These are phyloP conservation scores for Alternaria tenuissima DNA, from an alignment of 2,329 filamentous ascomycete species.

Conservation along the genomic window DNA sequence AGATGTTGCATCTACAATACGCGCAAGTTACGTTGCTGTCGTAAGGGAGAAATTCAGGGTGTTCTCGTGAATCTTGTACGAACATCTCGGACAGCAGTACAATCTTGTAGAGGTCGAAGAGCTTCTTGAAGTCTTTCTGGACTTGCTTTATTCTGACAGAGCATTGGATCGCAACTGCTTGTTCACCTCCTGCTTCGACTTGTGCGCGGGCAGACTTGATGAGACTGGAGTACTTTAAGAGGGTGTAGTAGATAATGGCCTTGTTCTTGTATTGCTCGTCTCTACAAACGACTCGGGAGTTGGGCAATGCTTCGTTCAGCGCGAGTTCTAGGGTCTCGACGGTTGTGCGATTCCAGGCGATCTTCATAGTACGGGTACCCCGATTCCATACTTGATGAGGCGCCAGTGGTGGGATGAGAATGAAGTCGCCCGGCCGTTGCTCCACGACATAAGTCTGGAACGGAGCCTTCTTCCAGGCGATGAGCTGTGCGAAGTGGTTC, in stretches of 20 bases:
- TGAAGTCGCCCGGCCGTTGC: conserved; percentile 88
- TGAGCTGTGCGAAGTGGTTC: conserved; percentile 93
- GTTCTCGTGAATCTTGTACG: conserved; percentile 70
- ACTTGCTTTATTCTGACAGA: conserved; percentile 70
- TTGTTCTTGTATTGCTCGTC: conserved; percentile 99
- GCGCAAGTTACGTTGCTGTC: conserved; percentile 95
- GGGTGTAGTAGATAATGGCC: conserved; percentile 87
- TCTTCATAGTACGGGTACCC: conserved; percentile 94
- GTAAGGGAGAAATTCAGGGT: conserved; percentile 79
- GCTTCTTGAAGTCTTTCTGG: conserved; percentile 80
- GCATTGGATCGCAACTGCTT: conserved; percentile 50
- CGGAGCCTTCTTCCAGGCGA: conserved; percentile 93
- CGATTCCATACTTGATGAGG: conserved; percentile 99
- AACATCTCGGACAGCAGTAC: conserved; percentile 90
- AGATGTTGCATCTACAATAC: conserved; percentile 95
- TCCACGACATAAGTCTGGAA: conserved; percentile 94
- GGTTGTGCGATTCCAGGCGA: conserved; percentile 96
- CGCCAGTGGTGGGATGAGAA: conserved; percentile 89
- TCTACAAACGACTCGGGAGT: conserved; percentile 88
- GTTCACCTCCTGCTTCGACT: conserved; percentile 55
- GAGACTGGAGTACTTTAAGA: conserved; percentile 75
- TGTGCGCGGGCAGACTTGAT: conserved; percentile 67
- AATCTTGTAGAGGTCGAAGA: conserved; percentile 80
- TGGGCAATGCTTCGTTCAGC: conserved; percentile 84
- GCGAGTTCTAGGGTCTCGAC: conserved; percentile 90